Percentiles rank a stretch among this genome's conserved stretches.
These are phyloP conservation scores for Trichoderma lentiforme DNA, from an alignment of 2,329 filamentous ascomycete genomes.

Conservation along the genomic window DNA sequence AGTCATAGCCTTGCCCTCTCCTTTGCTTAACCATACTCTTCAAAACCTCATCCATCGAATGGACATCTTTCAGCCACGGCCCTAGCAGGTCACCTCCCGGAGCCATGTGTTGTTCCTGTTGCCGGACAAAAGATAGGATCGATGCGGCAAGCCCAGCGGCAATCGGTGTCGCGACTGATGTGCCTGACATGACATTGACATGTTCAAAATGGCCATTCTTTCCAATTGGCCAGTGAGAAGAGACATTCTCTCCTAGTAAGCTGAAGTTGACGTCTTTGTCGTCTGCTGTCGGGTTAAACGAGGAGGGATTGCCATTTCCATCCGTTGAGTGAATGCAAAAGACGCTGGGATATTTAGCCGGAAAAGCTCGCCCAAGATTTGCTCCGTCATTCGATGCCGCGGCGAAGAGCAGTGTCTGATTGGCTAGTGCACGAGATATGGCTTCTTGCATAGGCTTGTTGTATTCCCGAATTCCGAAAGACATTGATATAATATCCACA, in stretches of 20 bases:
- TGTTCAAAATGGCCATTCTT: neutral
- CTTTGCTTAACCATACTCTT: conserved; percentile 4
- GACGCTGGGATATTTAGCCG: neutral
- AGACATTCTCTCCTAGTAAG: neutral
- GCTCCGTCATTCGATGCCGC: conserved; percentile 4
- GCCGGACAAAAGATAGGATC: neutral
- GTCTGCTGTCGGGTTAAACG: neutral
- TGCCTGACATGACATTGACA: neutral
- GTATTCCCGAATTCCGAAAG: neutral
- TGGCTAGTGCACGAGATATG: neutral
- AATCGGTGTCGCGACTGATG: neutral
- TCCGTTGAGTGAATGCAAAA: conserved; percentile 8
- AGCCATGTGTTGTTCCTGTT: neutral
- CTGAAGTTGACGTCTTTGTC: neutral
- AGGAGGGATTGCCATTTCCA: neutral
- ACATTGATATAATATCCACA: conserved; percentile 5
- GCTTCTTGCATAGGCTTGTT: neutral
- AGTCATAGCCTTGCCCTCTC: neutral
- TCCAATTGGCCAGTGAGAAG: neutral
- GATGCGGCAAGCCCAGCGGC: neutral
- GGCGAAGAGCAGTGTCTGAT: neutral
- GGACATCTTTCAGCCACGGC: neutral
- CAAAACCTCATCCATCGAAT: neutral
- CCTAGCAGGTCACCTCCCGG: neutral
- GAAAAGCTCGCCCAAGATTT: neutral